These are phyloP conservation scores for Kwoniella botswanensis DNA, from an alignment of 768 basidiomycete species.

Conservation along the genomic window DNA sequence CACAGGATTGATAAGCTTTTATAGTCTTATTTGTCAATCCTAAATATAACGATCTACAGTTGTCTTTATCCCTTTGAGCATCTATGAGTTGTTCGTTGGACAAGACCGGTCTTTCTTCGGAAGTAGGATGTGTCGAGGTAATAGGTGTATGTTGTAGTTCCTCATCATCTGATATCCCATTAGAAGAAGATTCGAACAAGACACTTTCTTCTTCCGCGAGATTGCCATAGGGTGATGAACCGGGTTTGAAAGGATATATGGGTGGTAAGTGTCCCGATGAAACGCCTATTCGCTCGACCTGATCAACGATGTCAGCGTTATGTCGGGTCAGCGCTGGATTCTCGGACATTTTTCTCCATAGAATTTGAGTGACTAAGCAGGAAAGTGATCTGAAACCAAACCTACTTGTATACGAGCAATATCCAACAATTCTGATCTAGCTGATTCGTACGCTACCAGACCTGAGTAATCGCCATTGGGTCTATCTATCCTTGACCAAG, in stretches of 20 bases:
- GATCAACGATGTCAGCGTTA: constrained; percentile 8
- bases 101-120: constrained; percentile 36
- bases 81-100: constrained; percentile 68
- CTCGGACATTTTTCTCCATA: no score
- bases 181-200: constrained; percentile 43
- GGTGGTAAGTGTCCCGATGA: constrained; percentile 72
- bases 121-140: constrained; percentile 6
- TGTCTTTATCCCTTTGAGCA: constrained; percentile 65
- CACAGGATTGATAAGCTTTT: constrained; percentile 80
- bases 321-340: no score
- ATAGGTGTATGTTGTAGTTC: constrained; percentile 16
- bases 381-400: constrained; percentile 7
- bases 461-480: constrained; percentile 59
- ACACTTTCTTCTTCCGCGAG: constrained; percentile 34
- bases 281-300: constrained; percentile 88
- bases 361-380: no score
- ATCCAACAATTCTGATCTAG: constrained; percentile 85
- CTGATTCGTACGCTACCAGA: constrained; percentile 68
- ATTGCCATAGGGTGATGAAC: constrained; percentile 32
- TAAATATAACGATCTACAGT: constrained; percentile 80
- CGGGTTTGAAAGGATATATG: constrained; percentile 72
- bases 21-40: constrained; percentile 78
- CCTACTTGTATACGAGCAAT: constrained; percentile 83
- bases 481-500: constrained; percentile 63
- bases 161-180: constrained; percentile 37